Evolutionary conservation across 2,329 filamentous ascomycete species (phyloP), one percentile per base, ranked within the genome.

Genomic region (Trichocomaceae sp.): DNA sequence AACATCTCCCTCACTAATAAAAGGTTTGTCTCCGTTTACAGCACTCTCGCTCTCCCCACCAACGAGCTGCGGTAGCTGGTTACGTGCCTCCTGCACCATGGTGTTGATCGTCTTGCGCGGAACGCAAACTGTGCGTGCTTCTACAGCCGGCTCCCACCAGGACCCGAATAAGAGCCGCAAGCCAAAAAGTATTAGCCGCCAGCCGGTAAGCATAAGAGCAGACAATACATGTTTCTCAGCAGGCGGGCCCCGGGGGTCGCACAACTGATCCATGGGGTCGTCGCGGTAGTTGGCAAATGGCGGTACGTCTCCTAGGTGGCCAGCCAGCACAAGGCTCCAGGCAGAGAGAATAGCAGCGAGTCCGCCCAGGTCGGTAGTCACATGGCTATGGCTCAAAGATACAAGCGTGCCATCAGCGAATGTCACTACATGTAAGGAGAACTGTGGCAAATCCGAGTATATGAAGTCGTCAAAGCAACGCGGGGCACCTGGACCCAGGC

Each of bases 381-480:
- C 23, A 51, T 51, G 48, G 23, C 17, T 39, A 42, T 51, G 35
- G 8, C n/a, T 22, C 20, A 51, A 12, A 17, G 23, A 39, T 19
- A 51, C 48, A 41, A 51, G 26, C 19, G 48, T 51, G 17, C 48
- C 35, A 26, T 51, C 48, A 5, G 8, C 22, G 10, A 51, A 51
- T 12, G 48, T 42, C 29, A 17, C 35, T 33, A 51, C 35, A 35
- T 51, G 48, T 2, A 51, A 35, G n/a, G 48, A 23, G 35, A 51
- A 51, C 22, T 29, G 48, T 12, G 48, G 48, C n/a, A 51, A 20
- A 19, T 51, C 48, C 10, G 35, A 51, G 23, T 51, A 29, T 13
- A 51, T 51, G 19, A 39, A 51, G 41, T 51, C 48, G 19, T 51
- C 48, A 19, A 51, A 51, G 13, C 31, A 39, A 6, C 48, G 48